A percentile compares a stretch with the other conserved stretches of the same genome.
Conservation (phyloP, 2,329 filamentous ascomycete genomes). For the Aspergillus phoenicis region DNA sequence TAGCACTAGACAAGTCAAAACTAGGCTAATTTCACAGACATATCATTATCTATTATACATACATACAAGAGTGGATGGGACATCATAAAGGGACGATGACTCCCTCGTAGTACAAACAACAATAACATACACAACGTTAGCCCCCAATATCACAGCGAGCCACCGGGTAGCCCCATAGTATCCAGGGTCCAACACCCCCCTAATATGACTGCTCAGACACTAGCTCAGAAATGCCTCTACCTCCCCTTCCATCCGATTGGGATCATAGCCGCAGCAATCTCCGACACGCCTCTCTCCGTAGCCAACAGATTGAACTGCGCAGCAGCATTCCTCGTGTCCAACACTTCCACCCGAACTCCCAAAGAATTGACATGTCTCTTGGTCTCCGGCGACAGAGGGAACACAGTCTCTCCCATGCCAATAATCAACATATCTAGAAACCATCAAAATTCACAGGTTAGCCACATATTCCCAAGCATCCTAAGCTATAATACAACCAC, state of each 20-base stretch:
- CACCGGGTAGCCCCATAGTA: neutral
- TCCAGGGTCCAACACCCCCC: neutral
- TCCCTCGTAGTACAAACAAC: neutral
- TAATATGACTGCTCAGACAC: neutral
- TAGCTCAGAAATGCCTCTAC: constrained; percentile 6
- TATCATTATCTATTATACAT: constrained; percentile 24
- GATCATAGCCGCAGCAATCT: constrained; percentile 85
- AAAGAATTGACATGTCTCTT: constrained; percentile 71
- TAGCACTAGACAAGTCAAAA: too few relatives aligned
- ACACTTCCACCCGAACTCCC: constrained; percentile 82
- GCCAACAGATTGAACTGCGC: constrained; percentile 93
- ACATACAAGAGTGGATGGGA: constrained; percentile 20
- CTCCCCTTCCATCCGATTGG: constrained; percentile 75
- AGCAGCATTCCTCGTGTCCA: constrained; percentile 91
- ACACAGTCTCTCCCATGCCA: constrained; percentile 76
- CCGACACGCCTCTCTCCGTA: constrained; percentile 84
- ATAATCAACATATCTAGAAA: constrained; percentile 62
- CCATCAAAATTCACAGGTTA: neutral
- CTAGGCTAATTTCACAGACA: too few relatives aligned
- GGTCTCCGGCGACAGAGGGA: constrained; percentile 75
- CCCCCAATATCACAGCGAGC: neutral
- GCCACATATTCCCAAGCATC: neutral
- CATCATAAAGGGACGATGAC: neutral
- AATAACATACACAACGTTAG: neutral
- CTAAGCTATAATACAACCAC: neutral